Conservation (phyloP, 2,329 filamentous ascomycete species). For the Lasiodiplodia theobromae region DNA sequence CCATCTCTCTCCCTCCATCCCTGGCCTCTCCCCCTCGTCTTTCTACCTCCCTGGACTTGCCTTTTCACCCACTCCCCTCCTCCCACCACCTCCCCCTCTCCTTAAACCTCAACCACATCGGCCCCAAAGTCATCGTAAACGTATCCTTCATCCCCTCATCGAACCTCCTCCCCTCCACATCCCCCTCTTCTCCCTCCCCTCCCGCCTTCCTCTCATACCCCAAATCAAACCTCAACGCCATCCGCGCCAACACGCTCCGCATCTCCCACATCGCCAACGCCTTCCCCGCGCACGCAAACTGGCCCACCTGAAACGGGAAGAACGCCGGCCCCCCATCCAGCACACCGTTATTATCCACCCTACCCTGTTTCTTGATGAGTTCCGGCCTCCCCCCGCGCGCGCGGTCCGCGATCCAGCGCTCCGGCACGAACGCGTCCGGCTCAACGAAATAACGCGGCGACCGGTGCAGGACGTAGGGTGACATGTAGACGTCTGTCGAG, state of each 20-base stretch:
- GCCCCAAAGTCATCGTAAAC: conserved; percentile 32
- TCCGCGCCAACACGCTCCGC: conserved; percentile 66
- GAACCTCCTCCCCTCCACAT: conserved; percentile 39
- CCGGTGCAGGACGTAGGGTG: conserved; percentile 40
- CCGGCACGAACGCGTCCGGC: conserved; percentile 42
- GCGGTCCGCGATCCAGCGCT: conserved; percentile 36
- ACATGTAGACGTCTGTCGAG: conserved; percentile 40
- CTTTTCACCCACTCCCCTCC: not conserved
- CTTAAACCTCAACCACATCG: conserved; percentile 17
- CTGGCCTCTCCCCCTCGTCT: not conserved
- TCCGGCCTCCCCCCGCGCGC: conserved; percentile 33
- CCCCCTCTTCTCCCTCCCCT: conserved; percentile 39
- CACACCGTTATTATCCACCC: conserved; percentile 34
- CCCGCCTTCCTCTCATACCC: conserved; percentile 45
- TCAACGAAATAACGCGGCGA: conserved; percentile 31
- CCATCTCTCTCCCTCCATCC: too few relatives aligned
- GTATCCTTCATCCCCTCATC: conserved; percentile 46
- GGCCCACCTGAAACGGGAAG: conserved; percentile 25
- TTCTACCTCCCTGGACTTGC: too few relatives aligned
- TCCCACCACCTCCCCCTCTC: conserved; percentile 7
- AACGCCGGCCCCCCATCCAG: conserved; percentile 34
- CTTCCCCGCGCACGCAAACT: conserved; percentile 69
- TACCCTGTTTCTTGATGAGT: not conserved
- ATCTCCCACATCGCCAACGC: conserved; percentile 72
- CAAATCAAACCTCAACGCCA: conserved; percentile 68